Evolutionary conservation across 768 basidiomycete genomes (phyloP).

Genomic region (Trametes maxima): DNA sequence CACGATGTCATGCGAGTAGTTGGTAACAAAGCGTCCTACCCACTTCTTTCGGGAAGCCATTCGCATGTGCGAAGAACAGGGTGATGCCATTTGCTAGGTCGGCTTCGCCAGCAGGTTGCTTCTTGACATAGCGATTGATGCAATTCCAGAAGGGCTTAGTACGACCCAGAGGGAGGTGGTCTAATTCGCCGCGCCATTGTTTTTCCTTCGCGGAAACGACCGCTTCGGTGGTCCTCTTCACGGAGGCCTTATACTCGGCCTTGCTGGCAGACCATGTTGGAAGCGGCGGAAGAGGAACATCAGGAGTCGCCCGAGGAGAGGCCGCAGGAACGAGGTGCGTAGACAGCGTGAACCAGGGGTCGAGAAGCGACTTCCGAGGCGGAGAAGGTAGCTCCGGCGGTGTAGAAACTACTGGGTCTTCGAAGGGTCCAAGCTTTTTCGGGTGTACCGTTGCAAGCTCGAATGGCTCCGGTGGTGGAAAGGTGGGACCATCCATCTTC

Average conservation of each 20-base stretch:
- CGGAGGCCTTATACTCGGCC: constrained; percentile 28
- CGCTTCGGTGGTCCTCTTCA: constrained; percentile 29
- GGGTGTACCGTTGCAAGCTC: constrained; percentile 5
- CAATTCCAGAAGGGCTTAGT: constrained; percentile 68
- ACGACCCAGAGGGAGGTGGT: constrained; percentile 25
- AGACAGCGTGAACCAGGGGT: constrained; percentile 41
- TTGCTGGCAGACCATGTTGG: constrained; percentile 40
- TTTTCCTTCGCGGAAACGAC: constrained; percentile 37
- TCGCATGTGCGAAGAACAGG: constrained; percentile 79
- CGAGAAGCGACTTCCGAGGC: constrained; percentile 38
- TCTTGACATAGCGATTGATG: constrained; percentile 67
- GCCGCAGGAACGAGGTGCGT: constrained; percentile 62
- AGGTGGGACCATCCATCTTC: constrained; percentile 3
- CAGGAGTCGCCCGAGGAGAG: constrained; percentile 48
- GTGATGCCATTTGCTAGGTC: constrained; percentile 51
- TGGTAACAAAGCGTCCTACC: neutral
- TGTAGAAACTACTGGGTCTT: neutral
- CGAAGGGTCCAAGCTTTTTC: constrained; percentile 14
- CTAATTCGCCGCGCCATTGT: constrained; percentile 31
- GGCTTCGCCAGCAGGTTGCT: constrained; percentile 21
- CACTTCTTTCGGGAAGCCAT: constrained; percentile 88
- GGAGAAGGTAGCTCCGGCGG: constrained; percentile 44
- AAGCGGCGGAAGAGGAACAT: constrained; percentile 40
- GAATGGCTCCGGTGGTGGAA: constrained; percentile 18
- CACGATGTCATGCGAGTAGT: too few species aligned